Conservation (phyloP, 139 green algal genomes). For the Micractinium sp. region DNA sequence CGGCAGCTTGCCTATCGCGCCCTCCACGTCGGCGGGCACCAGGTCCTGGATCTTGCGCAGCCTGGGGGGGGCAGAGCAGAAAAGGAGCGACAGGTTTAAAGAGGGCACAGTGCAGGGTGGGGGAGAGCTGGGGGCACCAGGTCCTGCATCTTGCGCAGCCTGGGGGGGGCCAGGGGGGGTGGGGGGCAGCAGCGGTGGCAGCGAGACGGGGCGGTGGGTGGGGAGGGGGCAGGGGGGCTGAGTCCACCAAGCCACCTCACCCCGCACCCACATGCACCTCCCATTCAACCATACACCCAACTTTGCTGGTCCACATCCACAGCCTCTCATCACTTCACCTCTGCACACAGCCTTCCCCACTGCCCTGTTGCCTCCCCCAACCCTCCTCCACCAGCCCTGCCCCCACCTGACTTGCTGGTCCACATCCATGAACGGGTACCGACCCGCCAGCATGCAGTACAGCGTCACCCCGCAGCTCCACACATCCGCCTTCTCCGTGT, state of each 20-base stretch:
- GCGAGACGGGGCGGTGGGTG: too few relatives aligned
- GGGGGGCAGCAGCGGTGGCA: too few relatives aligned
- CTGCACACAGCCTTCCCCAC: too few relatives aligned
- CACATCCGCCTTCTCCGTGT: constrained; percentile 54
- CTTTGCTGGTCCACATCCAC: background rate
- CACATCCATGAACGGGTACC: constrained; percentile 48
- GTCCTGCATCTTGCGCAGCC: constrained; percentile 43
- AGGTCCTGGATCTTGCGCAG: constrained; percentile 45
- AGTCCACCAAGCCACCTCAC: too few relatives aligned
- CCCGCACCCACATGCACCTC: too few relatives aligned
- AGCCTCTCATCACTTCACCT: too few relatives aligned
- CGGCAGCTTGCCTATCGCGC: constrained; percentile 27
- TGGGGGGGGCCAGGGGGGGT: too few relatives aligned
- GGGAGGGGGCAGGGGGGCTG: too few relatives aligned
- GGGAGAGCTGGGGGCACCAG: background rate
- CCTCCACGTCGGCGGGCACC: constrained; percentile 26
- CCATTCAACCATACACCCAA: too few relatives aligned
- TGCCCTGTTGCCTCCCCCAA: background rate
- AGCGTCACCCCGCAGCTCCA: constrained; percentile 58
- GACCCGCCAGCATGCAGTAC: constrained; percentile 55
- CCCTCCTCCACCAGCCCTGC: background rate
- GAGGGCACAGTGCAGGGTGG: background rate
- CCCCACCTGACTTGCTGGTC: constrained; percentile 36
- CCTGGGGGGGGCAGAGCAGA: constrained; percentile 10
- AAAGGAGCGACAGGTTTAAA: background rate